Conservation (phyloP, 192 early-diverging fungal genomes). For the Coemansia sp. region DNA sequence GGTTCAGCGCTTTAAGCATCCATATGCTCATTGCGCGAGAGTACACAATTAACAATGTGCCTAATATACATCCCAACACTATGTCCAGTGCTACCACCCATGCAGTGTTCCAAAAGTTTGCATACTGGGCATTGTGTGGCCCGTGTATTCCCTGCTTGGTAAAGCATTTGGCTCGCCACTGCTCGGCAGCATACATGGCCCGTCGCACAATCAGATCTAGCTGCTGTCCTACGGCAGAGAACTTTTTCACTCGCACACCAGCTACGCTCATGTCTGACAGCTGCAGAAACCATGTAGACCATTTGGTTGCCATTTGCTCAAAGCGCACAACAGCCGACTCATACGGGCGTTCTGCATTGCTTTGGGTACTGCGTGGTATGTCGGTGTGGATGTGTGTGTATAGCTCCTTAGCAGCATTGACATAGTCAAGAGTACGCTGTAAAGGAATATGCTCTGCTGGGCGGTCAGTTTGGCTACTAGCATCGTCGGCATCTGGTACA, state of each 20-base stretch:
- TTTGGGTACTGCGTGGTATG: neutral
- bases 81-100: constrained; percentile 95
- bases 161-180: constrained; percentile 66
- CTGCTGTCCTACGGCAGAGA: constrained; percentile 81
- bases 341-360: neutral
- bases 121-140: constrained; percentile 39
- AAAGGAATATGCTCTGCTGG: constrained; percentile 4
- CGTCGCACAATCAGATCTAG: constrained; percentile 85
- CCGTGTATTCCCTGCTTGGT: constrained; percentile 49
- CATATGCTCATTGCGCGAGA: constrained; percentile 56
- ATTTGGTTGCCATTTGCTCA: constrained; percentile 7
- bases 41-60: constrained; percentile 67
- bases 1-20: constrained; percentile 54
- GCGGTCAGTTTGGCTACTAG: neutral
- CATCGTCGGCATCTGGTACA: neutral
- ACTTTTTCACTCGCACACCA: constrained; percentile 58
- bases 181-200: constrained; percentile 80
- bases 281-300: constrained; percentile 58
- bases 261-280: constrained; percentile 62
- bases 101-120: constrained; percentile 90
- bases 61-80: constrained; percentile 78
- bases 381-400: constrained; percentile 23
- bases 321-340: neutral
- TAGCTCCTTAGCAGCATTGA: constrained; percentile 26
- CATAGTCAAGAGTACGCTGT: constrained; percentile 26